phyloP scores from a whole-genome alignment of 352 stramenopile species.

The Plasmopara muralis region DNA sequence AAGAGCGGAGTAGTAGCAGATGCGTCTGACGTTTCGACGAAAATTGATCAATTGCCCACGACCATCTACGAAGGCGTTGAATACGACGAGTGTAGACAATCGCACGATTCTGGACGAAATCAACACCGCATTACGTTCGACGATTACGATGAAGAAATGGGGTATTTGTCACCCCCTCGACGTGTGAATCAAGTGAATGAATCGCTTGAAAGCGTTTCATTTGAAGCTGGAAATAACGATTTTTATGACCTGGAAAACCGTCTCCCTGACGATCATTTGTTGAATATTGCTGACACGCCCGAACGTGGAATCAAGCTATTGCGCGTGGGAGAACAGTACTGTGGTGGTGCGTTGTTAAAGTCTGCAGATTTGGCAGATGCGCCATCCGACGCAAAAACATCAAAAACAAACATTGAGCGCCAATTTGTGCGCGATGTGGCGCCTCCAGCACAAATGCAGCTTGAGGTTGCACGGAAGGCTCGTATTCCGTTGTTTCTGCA shows the following conservation, averaged over 20 bases:
- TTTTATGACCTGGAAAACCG: constrained; percentile 56
- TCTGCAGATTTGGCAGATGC: constrained; percentile 14
- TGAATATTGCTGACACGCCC: constrained; percentile 22
- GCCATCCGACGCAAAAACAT: constrained; percentile 38
- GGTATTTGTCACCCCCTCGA: constrained; percentile 29
- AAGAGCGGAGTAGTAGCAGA: constrained; percentile 20
- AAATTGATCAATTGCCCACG: constrained; percentile 37
- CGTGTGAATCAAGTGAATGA: constrained; percentile 21
- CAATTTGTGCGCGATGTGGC: constrained; percentile 68
- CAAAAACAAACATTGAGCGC: constrained; percentile 50
- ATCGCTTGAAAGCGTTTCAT: constrained; percentile 47
- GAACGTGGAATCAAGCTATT: constrained; percentile 14
- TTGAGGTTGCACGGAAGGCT: constrained; percentile 76
- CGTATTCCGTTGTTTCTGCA: constrained; percentile 81
- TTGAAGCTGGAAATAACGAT: constrained; percentile 36
- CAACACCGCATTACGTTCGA: constrained; percentile 58
- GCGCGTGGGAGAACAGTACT: constrained; percentile 21
- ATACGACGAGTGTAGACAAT: constrained; percentile 27
- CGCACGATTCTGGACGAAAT: constrained; percentile 41
- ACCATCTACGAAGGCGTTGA: constrained; percentile 46
- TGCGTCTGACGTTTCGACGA: constrained; percentile 7
- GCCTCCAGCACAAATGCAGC: constrained; percentile 79
- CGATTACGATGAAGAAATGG: constrained; percentile 48
- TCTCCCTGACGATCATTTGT: constrained; percentile 20
- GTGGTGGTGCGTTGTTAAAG: constrained; percentile 23